Evolutionary conservation across 2,329 filamentous ascomycete species (phyloP), one percentile per base, ranked within the genome.

Genomic region (Ascochyta rabiei): DNA sequence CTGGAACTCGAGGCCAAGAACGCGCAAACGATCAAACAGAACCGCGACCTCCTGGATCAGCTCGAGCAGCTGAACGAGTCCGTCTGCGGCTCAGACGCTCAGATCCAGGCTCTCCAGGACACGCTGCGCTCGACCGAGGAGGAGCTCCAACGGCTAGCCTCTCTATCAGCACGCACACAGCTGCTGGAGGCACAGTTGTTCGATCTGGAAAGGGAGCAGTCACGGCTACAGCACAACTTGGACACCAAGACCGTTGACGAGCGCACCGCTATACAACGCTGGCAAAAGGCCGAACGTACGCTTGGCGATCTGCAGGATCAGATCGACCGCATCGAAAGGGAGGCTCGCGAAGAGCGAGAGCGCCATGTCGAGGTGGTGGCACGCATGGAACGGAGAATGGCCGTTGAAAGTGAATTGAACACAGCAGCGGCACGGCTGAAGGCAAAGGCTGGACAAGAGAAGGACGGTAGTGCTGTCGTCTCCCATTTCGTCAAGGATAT

Each of bases 401-500:
- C 85, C 26, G 88, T 96, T 40, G 93, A 97, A 72, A 86, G 86
- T 66, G 91, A 96, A 69, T 80, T 97, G 38, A 87, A 89, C 64
- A 87, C 86, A 21, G 90, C 91, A 2, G 91, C 90, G 12, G 89
- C 88, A 28, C 84, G 91, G 49, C 81, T 96, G 48, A 91, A 91
- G 3, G 90, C 89, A 62, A 86, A 86, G 2, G 77, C 89, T 35
- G 82, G 82, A 3, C 81, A 83, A 3, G 81, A 84, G 26, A 84
- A 84, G 62, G 80, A 79, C 51, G 82, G 84, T 9, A 86, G 81
- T 57, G 87, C 81, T 53, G 91, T 96, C 33, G 91, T 98, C n/a
- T 93, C 91, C 18, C 91, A 96, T 70, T 98, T 99, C 66, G 95
- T 99, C 51, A 91, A 93, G 63, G 95, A 98, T 72, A 90, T 99